These are phyloP conservation scores for Lodderomyces theae DNA, from an alignment of 1,139 yeast species.

Conservation along the genomic window DNA sequence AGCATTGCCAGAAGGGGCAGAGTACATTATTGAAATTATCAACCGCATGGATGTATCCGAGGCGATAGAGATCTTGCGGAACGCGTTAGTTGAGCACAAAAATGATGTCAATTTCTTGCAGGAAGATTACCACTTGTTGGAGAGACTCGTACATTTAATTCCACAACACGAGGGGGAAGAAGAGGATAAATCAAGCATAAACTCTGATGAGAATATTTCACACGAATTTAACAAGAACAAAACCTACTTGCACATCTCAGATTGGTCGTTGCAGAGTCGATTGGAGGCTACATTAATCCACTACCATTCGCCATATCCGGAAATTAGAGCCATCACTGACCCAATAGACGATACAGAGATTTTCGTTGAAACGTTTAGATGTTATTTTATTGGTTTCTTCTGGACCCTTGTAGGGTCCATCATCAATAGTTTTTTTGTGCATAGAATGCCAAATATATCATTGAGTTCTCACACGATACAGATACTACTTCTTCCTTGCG, in stretches of 20 bases:
- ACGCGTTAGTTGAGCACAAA: slow-evolving; percentile 37
- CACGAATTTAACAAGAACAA: slow-evolving; percentile 21
- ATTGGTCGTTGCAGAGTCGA: slow-evolving; percentile 37
- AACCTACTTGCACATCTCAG: slow-evolving; percentile 28
- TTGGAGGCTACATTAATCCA: slow-evolving; percentile 43
- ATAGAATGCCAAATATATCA: slow-evolving; percentile 40
- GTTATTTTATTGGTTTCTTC: slow-evolving; percentile 36
- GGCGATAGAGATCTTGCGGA: slow-evolving; percentile 35
- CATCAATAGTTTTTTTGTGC: slow-evolving; percentile 44
- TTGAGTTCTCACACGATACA: slow-evolving; percentile 44
- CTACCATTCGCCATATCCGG: slow-evolving; percentile 48
- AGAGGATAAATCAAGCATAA: slow-evolving; percentile 10
- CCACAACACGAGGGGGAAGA: slow-evolving; percentile 9
- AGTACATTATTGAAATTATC: slow-evolving; percentile 36
- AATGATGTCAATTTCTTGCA: slow-evolving; percentile 43
- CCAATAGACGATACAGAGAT: slow-evolving; percentile 40
- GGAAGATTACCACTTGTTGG: slow-evolving; percentile 36
- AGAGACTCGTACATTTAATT: slow-evolving; percentile 26
- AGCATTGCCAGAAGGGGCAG: slow-evolving; percentile 21
- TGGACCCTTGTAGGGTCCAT: slow-evolving; percentile 46
- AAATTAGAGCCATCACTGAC: slow-evolving; percentile 44
- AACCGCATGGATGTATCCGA: slow-evolving; percentile 24
- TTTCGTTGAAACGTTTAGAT: slow-evolving; percentile 43
- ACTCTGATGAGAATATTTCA: background rate
- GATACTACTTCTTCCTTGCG: slow-evolving; percentile 40